A percentile compares a stretch with the other conserved stretches of the same genome.
These are phyloP conservation scores for Rhodotorula kratochvilovae DNA, from an alignment of 768 basidiomycete genomes.

Conservation along the genomic window DNA sequence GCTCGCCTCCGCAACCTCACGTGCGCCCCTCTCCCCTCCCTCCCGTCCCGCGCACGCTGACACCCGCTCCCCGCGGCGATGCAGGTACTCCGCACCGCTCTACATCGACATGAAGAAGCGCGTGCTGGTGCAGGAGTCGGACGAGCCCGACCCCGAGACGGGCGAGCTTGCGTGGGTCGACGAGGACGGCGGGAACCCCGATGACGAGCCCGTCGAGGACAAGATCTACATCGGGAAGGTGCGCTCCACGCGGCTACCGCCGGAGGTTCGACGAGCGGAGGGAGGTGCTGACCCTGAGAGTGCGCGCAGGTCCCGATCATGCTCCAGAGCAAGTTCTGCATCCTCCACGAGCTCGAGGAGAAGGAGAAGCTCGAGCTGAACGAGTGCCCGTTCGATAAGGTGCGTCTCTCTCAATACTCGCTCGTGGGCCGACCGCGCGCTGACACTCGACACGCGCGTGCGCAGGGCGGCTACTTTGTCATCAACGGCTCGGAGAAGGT, in stretches of 20 bases:
- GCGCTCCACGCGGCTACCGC: too few species aligned
- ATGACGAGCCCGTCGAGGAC: slow-evolving; percentile 46
- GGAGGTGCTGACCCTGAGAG: slow-evolving; percentile 57
- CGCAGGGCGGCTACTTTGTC: slow-evolving; percentile 91
- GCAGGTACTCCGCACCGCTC: slow-evolving; percentile 75
- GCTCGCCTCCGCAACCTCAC: slow-evolving; percentile 90
- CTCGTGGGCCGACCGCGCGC: too few species aligned
- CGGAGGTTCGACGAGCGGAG: slow-evolving; percentile 51
- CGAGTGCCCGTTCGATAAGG: slow-evolving; percentile 92
- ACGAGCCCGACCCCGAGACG: slow-evolving; percentile 59
- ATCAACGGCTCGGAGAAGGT: slow-evolving; percentile 99
- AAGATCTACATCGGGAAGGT: slow-evolving; percentile 97
- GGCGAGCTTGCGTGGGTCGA: slow-evolving; percentile 40
- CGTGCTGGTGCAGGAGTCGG: slow-evolving; percentile 71
- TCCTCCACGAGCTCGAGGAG: slow-evolving; percentile 72
- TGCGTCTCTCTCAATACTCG: slow-evolving; percentile 15
- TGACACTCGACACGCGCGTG: neutral
- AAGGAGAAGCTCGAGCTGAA: slow-evolving; percentile 82
- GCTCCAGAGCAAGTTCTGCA: slow-evolving; percentile 92
- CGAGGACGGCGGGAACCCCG: slow-evolving; percentile 33
- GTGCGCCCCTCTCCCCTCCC: neutral
- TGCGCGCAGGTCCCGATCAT: slow-evolving; percentile 66
- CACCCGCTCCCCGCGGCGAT: neutral
- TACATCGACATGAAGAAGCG: slow-evolving; percentile 93
- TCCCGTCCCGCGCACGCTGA: neutral